Base-by-base conservation (phyloP, 1,139 yeast species). In the Candida buenavistaensis region DNA sequence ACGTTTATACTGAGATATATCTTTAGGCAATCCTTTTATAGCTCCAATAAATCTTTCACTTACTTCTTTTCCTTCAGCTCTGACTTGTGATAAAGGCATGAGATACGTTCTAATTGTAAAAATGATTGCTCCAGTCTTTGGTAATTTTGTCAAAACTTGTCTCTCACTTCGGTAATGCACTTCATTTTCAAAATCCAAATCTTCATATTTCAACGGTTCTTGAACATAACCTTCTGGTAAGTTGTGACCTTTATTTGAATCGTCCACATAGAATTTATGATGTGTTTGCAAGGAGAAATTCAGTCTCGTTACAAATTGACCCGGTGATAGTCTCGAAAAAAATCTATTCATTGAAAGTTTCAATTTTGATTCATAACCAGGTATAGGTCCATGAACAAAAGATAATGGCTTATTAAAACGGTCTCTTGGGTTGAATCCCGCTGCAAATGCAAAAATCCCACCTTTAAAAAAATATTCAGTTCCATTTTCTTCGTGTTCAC, bases 381-480 rank as follows among this genome's bases (percentile, higher is more conserved):
- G 88, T 16, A 82, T 80, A 0, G 87, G 87, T 11, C 60, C 70
- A 46, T 82, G 88, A 28, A 81, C 71, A 21, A 54, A 52, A 1
- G 82, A 68, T 35, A 80, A 52, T 2, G 82, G 82, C 31, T 55
- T 64, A 41, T 77, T 67, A 49, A 82, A 68, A 39, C 82, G 71
- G 25, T 64, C 69, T 6, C 54, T 50, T 2, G 90, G 92, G 45
- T 80, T 74, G 54, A 85, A 85, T 0, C 92, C 94, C 3, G 85
- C 81, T 0, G 94, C 89, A 59, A 82, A 83, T 3, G 80, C 80
- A 51, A 82, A 75, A 0, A 78, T 63, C 0, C 86, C 87, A 1
- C 77, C 84, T 41, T 82, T 72, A 50, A 82, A 68, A 38, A 69
- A 68, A 54, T 82, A 83, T 54, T 83, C 86, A 8, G 68, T 64